Base-by-base conservation (phyloP, 2,329 filamentous ascomycete species). In the Curvularia eragrostidis region DNA sequence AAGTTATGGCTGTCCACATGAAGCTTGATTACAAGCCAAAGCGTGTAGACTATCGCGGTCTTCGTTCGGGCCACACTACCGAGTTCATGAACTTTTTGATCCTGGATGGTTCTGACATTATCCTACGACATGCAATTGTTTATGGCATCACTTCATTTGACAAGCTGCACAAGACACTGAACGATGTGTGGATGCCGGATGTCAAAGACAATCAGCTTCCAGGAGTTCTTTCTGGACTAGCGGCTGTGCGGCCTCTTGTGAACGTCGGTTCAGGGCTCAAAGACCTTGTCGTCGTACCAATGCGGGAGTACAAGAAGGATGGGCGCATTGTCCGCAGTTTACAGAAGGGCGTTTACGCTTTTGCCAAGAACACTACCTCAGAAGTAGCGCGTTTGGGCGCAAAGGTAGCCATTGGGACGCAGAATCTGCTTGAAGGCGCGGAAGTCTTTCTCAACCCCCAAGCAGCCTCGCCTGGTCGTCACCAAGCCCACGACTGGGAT, bases 21-120 rank as follows among this genome's bases (percentile, higher is more conserved):
- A 93, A 90, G 70, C 86, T 96, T 3, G 95, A 99, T 77, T 99
- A 99, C 80, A 99, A 99, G 75, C 95, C 95, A 8, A 98, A 99
- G 77, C 87, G 92, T n/a, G 91, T 99, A 18, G 94, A 99, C 75
- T 99, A 99, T 68, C 91, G 89, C 0, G 93, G 93, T 3, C 84
- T 99, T 3, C 88, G 93, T 24, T 97, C 95, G 1, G 95, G 95
- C 1, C 92, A 91, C 65, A 98, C 95, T 0, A 96, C 92, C 0
- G 95, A 99, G 75, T 96, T 99, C 71, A 98, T 98, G 93, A 99
- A 99, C 76, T 97, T 99, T 74, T 85, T 99, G 63, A 91, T 94
- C 13, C 85, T 99, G 1, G 95, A 99, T 66, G 89, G 91, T 64
- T 88, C 95, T 2, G 88, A 94, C 59, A 90, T 99, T 84, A 86